Base-by-base conservation (phyloP, 2,329 filamentous ascomycete species). In the Calonectria ilicicola region DNA sequence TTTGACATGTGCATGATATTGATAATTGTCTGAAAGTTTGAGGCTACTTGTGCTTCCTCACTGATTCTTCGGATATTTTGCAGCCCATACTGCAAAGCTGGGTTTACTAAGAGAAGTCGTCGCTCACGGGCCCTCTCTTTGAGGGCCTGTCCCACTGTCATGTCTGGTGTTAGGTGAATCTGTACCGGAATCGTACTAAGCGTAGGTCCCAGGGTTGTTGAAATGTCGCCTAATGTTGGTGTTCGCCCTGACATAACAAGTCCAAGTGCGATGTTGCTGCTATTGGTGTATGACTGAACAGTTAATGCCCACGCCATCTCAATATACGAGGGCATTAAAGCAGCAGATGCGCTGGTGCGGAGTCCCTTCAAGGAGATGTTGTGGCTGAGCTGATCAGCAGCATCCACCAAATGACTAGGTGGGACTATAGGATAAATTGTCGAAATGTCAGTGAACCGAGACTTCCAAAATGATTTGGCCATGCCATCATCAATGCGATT, bases 121-220 rank as follows among this genome's bases (percentile, higher is more conserved):
- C 53, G 53, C 53, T 60, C 53, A 14, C 53, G 53, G 21, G 66
- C 32, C 35, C 66, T 63, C 19, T 60, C 66, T 38, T 58, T 68
- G 15, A 68, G 66, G 47, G 58, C 46, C 19, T 21, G 19, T 38
- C 29, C 51, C 15, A 68, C 53, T n/a, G 66, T 68, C n/a, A 58
- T 53, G 21, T 38, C 47, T 53, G 46, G 56, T 58, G 56, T 35
- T 23, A 68, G 6, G n/a, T 47, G 56, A 21, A 68, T 46, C 32
- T 68, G 66, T 23, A 68, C 53, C 56, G 66, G 66, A 19, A 68
- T 44, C 19, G 46, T 63, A 38, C 40, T 47, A 58, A 68, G 56
- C 35, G 66, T 68, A n/a, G 66, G 66, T 19, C 66, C 66, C 53
- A 68, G 35, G 10, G 66, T 68, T 29, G 66, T 68, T 17, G 56